Evolutionary conservation across 1,139 yeast genomes (phyloP), one percentile per base, ranked within the genome.

Genomic region (Yamadazyma taylorii): DNA sequence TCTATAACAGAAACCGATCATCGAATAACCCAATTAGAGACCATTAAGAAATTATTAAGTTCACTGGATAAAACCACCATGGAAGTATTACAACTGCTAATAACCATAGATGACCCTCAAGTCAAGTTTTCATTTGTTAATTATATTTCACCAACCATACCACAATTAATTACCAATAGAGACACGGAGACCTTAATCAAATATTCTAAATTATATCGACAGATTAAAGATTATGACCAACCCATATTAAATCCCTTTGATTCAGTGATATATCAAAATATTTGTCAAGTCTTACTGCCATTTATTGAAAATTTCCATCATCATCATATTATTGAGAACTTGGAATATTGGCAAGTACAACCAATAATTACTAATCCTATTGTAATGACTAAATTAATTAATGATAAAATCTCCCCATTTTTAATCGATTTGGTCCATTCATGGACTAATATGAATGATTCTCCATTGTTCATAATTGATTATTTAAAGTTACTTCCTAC

Each of bases 181-280:
- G 36, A 45, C 17, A 24, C 40, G 0, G 39, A 34, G 5, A 29
- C 12, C 2, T 27, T 48, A 17, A 15, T 15, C 2, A 23, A 11
- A 17, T 25, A 40, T 13, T 30, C 34, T 4, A 13, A 26, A 15
- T 11, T 25, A 4, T 47, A 47, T 24, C 31, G 27, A 22, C 30
- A 30, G 16, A 27, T 47, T 3, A 17, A 35, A 12, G 40, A 29
- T 3, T 29, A 14, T 23, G 41, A 42, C 13, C 22, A 12, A 13
- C 36, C 38, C 5, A 27, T 30, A 14, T 19, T 47, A 15, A 47
- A 47, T 38, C 50, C 51, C 3, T 46, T 45, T 41, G 51, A 47
- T 33, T 45, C 48, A 4, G 17, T 43, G 12, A 35, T 47, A 3
- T 47, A 45, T 27, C 34, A 14, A 17, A 40, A 43, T 25, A 6